phyloP scores from a whole-genome alignment of 129 eudicot species.

The Solidago caesia region DNA sequence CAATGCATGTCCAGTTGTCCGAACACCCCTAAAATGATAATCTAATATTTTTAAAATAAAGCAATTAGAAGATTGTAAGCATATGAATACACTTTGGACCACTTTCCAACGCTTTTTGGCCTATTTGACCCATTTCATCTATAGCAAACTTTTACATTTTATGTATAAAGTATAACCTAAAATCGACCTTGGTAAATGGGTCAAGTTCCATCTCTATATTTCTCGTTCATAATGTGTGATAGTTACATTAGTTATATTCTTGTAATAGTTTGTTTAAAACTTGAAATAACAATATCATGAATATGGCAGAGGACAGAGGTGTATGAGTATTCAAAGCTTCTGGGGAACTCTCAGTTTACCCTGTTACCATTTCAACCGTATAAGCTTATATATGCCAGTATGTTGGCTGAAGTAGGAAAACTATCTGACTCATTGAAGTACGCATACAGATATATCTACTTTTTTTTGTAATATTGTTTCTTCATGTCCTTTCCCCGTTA shows the following conservation, averaged over 20 bases:
- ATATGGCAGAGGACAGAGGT: conserved; percentile 84
- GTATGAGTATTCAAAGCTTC: conserved; percentile 76
- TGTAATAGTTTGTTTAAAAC: conserved; percentile 1
- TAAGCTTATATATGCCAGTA: conserved; percentile 86
- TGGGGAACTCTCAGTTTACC: conserved; percentile 87
- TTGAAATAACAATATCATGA: conserved; percentile 17
- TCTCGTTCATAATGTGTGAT: background rate
- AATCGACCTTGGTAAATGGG: background rate
- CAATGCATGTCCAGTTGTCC: no score
- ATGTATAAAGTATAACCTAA: no score
- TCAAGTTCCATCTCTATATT: background rate
- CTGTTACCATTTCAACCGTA: conserved; percentile 89
- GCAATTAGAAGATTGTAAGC: background rate
- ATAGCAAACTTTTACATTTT: background rate
- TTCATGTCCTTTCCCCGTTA: background rate
- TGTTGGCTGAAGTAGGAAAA: conserved; percentile 98
- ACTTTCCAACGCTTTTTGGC: background rate
- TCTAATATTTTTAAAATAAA: no score
- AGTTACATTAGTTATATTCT: background rate
- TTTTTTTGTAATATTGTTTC: conserved; percentile 1
- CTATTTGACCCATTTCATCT: background rate
- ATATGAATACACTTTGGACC: background rate
- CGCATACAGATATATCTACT: conserved; percentile 7
- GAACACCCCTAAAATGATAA: no score
- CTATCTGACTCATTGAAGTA: conserved; percentile 88